Evolutionary conservation across 2,329 filamentous ascomycete species (phyloP).

Genomic region (Albifimbria verrucaria): DNA sequence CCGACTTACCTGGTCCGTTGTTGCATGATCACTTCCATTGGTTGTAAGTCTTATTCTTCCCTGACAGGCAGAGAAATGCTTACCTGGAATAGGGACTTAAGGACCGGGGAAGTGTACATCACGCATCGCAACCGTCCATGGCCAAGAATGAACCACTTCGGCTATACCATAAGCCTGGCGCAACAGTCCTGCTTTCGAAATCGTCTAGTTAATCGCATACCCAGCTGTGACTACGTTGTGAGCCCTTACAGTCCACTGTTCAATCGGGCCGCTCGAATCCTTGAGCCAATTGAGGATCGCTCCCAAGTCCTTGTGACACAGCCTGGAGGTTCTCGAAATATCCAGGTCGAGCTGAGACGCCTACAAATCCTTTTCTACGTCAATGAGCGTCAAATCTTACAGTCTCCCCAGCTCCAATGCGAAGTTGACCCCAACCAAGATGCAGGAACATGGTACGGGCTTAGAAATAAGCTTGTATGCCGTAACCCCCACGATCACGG

Average conservation of each 20-base stretch:
- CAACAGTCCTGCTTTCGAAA: constrained; percentile 10
- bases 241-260: constrained; percentile 19
- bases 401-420: constrained; percentile 45
- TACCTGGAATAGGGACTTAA: constrained; percentile 10
- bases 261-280: constrained; percentile 13
- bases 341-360: constrained; percentile 48
- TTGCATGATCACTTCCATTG: constrained; percentile 54
- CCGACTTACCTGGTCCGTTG: constrained; percentile 48
- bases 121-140: constrained; percentile 14
- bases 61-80: too few species aligned
- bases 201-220: not conserved
- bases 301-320: constrained; percentile 15
- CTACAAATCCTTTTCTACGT: constrained; percentile 52
- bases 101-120: constrained; percentile 15
- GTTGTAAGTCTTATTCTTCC: constrained; percentile 37
- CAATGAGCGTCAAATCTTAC: constrained; percentile 37
- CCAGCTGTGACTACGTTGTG: constrained; percentile 10
- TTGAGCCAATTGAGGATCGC: constrained; percentile 15
- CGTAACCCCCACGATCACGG: constrained; percentile 36
- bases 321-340: constrained; percentile 9
- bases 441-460: constrained; percentile 57
- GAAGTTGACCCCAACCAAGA: constrained; percentile 56
- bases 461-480: constrained; percentile 58
- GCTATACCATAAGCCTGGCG: constrained; percentile 12
- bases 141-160: constrained; percentile 8